These are phyloP conservation scores for Hypoxylon sp. DNA, from an alignment of 2,329 filamentous ascomycete genomes.

Conservation along the genomic window DNA sequence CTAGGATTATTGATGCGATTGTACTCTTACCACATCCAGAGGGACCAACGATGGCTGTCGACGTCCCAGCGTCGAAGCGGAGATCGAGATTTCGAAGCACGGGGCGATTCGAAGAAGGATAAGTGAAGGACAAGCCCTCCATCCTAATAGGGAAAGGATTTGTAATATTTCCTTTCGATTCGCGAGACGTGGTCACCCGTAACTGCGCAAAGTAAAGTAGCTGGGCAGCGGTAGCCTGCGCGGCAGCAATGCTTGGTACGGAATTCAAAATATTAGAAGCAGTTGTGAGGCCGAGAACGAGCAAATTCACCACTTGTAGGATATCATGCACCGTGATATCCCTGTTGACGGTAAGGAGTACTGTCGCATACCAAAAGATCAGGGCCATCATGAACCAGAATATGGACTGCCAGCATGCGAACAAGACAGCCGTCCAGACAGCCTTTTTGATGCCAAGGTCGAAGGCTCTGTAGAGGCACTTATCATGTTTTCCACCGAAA, in stretches of 20 bases:
- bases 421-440: conserved; percentile 75
- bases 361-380: conserved; percentile 85
- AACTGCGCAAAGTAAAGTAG: conserved; percentile 78
- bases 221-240: conserved; percentile 77
- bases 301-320: conserved; percentile 81
- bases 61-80: conserved; percentile 70
- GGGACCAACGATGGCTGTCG: conserved; percentile 82
- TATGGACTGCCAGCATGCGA: conserved; percentile 80
- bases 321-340: conserved; percentile 67
- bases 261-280: conserved; percentile 76
- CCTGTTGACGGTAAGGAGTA: conserved; percentile 66
- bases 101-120: conserved; percentile 66
- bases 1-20: conserved; percentile 78
- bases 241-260: conserved; percentile 83
- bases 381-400: conserved; percentile 80
- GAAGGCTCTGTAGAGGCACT: conserved; percentile 65
- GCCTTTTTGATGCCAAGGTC: conserved; percentile 74
- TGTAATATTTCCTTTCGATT: conserved; percentile 62
- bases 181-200: conserved; percentile 65
- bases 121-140: conserved; percentile 75
- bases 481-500: conserved; percentile 74
- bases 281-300: conserved; percentile 85
- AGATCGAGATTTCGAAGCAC: conserved; percentile 77
- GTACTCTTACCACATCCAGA: conserved; percentile 96
- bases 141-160: conserved; percentile 64